These are phyloP conservation scores for Geotrichum reessii DNA, from an alignment of 1,139 yeast genomes.

Conservation along the genomic window DNA sequence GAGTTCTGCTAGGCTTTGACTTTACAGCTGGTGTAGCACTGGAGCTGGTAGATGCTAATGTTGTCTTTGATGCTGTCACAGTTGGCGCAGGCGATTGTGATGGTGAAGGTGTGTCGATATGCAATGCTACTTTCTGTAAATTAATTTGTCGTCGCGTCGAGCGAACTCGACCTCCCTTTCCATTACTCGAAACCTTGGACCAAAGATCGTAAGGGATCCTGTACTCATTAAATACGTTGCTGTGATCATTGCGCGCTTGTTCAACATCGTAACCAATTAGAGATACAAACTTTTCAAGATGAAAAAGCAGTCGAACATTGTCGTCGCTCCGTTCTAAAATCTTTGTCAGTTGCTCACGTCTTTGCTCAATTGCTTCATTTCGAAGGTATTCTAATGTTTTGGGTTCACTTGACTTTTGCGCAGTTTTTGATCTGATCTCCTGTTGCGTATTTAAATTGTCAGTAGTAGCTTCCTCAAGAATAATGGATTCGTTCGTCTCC, in stretches of 20 bases:
- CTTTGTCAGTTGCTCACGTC: constrained; percentile 24
- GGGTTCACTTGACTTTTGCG: background rate
- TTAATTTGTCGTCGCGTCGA: constrained; percentile 32
- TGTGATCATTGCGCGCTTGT: constrained; percentile 43
- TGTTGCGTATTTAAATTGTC: background rate
- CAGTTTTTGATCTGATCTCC: background rate
- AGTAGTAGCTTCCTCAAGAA: background rate
- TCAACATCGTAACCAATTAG: constrained; percentile 57
- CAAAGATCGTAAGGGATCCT: constrained; percentile 36
- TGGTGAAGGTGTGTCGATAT: constrained; percentile 16
- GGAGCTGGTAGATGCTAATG: background rate
- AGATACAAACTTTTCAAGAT: constrained; percentile 54
- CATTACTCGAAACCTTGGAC: constrained; percentile 32
- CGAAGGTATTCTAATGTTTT: constrained; percentile 8
- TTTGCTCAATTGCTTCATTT: constrained; percentile 8
- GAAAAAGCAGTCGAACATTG: constrained; percentile 48
- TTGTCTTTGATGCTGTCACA: background rate
- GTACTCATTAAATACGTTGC: constrained; percentile 37
- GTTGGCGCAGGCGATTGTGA: constrained; percentile 12
- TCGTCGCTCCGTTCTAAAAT: constrained; percentile 45
- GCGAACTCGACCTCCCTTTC: constrained; percentile 27
- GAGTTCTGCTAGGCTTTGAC: background rate
- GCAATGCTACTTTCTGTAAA: constrained; percentile 23
- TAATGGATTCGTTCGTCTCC: too few species aligned
- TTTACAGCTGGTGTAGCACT: background rate